Percentiles rank a stretch among this genome's conserved stretches.
phyloP scores from a whole-genome alignment of 129 eudicot genomes.

The Gnaphalium uliginosum region DNA sequence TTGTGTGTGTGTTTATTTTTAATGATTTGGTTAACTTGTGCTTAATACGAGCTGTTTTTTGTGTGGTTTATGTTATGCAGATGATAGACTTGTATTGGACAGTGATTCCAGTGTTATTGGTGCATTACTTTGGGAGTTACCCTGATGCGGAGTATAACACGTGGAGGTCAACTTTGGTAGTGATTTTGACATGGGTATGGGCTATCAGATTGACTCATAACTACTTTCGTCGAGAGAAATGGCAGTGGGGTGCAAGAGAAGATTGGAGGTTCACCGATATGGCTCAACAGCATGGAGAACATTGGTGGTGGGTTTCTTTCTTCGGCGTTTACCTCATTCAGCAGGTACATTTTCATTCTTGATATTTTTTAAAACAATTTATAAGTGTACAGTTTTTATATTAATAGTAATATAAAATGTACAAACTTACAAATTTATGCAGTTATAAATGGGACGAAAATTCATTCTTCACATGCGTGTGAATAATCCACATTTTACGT shows the following conservation, averaged over 20 bases:
- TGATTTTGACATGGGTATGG: constrained; percentile 79
- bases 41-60: neutral
- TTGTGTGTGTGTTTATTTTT: too few species aligned
- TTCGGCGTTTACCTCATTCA: constrained; percentile 84
- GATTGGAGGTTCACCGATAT: constrained; percentile 89
- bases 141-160: constrained; percentile 52
- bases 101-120: constrained; percentile 79
- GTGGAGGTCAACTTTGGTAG: constrained; percentile 75
- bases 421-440: neutral
- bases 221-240: constrained; percentile 85
- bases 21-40: neutral
- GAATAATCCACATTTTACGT: neutral
- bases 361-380: too few species aligned
- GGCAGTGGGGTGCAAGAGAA: constrained; percentile 80
- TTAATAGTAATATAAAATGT: neutral
- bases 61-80: constrained; percentile 40
- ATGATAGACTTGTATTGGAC: constrained; percentile 98
- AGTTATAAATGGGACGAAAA: too few species aligned
- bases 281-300: constrained; percentile 64
- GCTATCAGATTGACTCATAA: constrained; percentile 76
- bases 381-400: too few species aligned
- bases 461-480: neutral
- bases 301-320: constrained; percentile 87
- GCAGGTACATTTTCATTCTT: constrained; percentile 51
- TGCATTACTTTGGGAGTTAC: constrained; percentile 64